Evolutionary conservation across 192 early-diverging fungal species (phyloP), one percentile per base, ranked within the genome.

Genomic region (Umbelopsis sp.): DNA sequence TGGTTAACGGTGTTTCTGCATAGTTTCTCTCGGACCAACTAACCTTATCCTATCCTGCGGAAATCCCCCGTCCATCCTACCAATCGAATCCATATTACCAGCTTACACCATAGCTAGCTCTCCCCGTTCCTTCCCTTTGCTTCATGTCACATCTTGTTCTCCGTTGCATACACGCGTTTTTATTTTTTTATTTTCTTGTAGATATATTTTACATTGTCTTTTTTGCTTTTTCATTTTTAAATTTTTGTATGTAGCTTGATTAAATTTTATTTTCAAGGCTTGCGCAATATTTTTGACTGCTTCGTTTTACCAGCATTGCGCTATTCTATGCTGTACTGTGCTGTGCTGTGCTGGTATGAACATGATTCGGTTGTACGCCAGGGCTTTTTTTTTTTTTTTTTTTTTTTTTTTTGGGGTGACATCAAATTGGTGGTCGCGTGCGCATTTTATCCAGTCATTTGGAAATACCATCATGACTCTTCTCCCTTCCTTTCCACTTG

Each of bases 401-500:
- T 38, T 38, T 38, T 38, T 38, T 41, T 4, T 11, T 41, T 41
- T 41, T 53, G 2, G 25, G 31, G 31, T 62, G 56, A 62, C 56
- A 62, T 62, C 56, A 62, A 54, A 62, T 16, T 20, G 7, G 11
- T 16, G 56, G 56, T 62, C 56, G 56, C 56, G 56, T 62, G 56
- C 31, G n/a, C 47, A 9, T 44, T 9, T 12, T 44, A 9, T 44
- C 7, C 12, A 54, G 52, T 54, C 52, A 54, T 54, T 26, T 41
- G 38, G 25, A 62, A 29, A 34, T 26, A 29, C 7, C 17, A 62
- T 17, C 56, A 62, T 62, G 56, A 62, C 56, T 32, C 20, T 59
- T 20, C 31, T 59, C 31, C 31, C 56, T 62, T 62, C 31, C 32
- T 62, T 32, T 36, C 31, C 4, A 20, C 5, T 41, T 41, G 38